These are phyloP conservation scores for Infundibulicybe gibba DNA, from an alignment of 768 basidiomycete species.

Conservation along the genomic window DNA sequence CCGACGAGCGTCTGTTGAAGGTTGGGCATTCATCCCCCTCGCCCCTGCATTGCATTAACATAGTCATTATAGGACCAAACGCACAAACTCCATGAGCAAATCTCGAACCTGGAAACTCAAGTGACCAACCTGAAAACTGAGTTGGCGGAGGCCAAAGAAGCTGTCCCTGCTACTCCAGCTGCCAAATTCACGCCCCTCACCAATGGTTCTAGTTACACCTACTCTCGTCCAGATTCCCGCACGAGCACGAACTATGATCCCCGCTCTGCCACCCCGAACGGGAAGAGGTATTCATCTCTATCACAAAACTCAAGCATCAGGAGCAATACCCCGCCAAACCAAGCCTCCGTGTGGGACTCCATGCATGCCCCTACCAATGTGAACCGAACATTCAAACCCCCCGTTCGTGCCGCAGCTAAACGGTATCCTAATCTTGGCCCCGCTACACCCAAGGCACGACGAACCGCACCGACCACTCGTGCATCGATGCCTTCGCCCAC, in stretches of 20 bases:
- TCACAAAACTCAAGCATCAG: constrained; percentile 32
- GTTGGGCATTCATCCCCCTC: constrained; percentile 30
- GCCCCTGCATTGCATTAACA: constrained; percentile 2
- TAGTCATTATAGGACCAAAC: constrained; percentile 58
- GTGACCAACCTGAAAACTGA: constrained; percentile 55
- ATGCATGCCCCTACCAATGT: constrained; percentile 43
- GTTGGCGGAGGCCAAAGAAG: constrained; percentile 42
- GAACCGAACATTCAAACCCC: constrained; percentile 5
- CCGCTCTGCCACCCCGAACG: constrained; percentile 50
- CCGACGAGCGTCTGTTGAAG: constrained; percentile 62
- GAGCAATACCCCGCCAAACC: constrained; percentile 42
- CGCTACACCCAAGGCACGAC: constrained; percentile 30
- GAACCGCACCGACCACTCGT: constrained; percentile 19
- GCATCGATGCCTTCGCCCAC: constrained; percentile 62
- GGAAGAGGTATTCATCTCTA: constrained; percentile 16
- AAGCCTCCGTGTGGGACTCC: constrained; percentile 69
- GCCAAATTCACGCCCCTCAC: constrained; percentile 31
- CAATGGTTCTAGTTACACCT: constrained; percentile 41
- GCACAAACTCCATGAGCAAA: constrained; percentile 62
- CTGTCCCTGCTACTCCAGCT: constrained; percentile 19
- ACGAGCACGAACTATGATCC: constrained; percentile 58
- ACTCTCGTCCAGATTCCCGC: constrained; percentile 72
- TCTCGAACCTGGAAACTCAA: constrained; percentile 58
- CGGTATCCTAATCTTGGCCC: constrained; percentile 33
- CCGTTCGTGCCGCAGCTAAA: constrained; percentile 28